Conservation (phyloP, 2,329 filamentous ascomycete genomes). For the Pseudodiploospora longispora region DNA sequence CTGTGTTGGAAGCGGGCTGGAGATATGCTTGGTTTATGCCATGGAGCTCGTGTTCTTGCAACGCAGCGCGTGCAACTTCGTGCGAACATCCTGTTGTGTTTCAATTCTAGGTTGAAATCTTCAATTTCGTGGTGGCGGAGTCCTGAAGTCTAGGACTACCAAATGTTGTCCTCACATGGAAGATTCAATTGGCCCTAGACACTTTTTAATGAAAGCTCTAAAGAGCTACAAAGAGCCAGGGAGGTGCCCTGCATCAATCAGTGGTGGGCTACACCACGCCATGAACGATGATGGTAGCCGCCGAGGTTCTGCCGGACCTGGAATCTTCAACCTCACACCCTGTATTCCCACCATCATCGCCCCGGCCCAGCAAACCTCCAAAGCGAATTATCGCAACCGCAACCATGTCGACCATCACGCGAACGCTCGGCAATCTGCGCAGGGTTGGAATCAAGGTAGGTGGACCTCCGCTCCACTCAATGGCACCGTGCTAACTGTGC, state of each 20-base stretch:
- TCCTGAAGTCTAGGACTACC: no score
- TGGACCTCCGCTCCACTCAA: not conserved
- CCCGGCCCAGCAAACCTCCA: constrained; percentile 8
- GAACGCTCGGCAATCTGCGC: constrained; percentile 81
- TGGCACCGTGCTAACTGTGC: constrained; percentile 7
- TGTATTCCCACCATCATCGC: constrained; percentile 3
- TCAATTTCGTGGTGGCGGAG: no score
- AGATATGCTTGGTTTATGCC: constrained; percentile 18
- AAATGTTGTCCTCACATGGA: not conserved
- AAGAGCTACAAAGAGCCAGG: no score
- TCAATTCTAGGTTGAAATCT: no score
- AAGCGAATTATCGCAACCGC: constrained; percentile 19
- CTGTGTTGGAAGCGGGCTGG: constrained; percentile 29
- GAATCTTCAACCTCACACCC: not conserved
- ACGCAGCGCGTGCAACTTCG: constrained; percentile 27
- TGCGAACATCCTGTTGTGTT: constrained; percentile 22
- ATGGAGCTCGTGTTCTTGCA: constrained; percentile 17
- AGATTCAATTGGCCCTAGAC: not conserved
- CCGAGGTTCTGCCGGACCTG: constrained; percentile 25
- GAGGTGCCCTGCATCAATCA: not conserved
- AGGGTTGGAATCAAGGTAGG: constrained; percentile 79
- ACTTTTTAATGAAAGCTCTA: no score
- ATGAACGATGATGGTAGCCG: not conserved
- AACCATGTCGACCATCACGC: constrained; percentile 81
- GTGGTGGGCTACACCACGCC: not conserved